Conservation (phyloP, 1,284 basidiomycete species). For the Flammula alnicola region DNA sequence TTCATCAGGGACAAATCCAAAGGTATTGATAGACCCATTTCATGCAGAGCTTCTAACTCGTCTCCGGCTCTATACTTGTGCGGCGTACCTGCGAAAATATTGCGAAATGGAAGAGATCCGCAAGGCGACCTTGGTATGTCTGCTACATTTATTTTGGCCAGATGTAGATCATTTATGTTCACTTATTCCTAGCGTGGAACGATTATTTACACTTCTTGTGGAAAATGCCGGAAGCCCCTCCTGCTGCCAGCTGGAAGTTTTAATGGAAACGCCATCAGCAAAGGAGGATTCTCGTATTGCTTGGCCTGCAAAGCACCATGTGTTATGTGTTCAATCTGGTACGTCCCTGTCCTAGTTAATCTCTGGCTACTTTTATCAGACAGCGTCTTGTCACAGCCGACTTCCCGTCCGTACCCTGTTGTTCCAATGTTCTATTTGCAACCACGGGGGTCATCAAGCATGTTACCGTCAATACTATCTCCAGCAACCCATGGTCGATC, state of each 20-base stretch:
- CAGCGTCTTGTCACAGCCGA: constrained; percentile 47
- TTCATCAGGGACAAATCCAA: neutral
- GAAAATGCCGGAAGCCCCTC: constrained; percentile 66
- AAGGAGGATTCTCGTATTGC: constrained; percentile 57
- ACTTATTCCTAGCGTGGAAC: constrained; percentile 60
- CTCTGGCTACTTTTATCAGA: neutral
- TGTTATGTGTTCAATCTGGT: constrained; percentile 75
- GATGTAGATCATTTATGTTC: neutral
- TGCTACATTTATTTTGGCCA: neutral
- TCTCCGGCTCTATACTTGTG: constrained; percentile 60
- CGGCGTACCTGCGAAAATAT: constrained; percentile 75
- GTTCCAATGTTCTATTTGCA: constrained; percentile 73
- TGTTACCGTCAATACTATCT: constrained; percentile 73
- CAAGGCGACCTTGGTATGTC: constrained; percentile 53
- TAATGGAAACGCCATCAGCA: constrained; percentile 31
- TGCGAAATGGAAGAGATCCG: constrained; percentile 53
- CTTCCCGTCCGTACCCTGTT: constrained; percentile 71
- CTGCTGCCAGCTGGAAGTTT: constrained; percentile 41
- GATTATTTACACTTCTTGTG: constrained; percentile 67
- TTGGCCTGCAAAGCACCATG: constrained; percentile 51
- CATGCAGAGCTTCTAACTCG: constrained; percentile 62
- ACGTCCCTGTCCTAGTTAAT: too few relatives aligned
- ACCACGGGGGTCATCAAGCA: constrained; percentile 76
- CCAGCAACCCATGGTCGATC: constrained; percentile 53
- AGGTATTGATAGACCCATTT: neutral